Evolutionary conservation across 83 land plant species (phyloP).

Genomic region (Picea abies): DNA sequence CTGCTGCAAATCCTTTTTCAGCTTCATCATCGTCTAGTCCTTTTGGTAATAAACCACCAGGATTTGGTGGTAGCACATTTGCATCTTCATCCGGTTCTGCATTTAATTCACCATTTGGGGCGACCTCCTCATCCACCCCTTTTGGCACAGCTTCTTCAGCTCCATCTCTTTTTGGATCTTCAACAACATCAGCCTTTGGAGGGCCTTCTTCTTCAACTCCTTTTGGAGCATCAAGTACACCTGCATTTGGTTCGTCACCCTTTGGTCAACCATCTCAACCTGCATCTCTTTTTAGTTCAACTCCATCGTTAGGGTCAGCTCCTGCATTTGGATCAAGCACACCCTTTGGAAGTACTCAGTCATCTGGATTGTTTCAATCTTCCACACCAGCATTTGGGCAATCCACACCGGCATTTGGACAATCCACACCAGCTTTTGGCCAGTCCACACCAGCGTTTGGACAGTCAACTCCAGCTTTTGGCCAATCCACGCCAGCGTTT

Average conservation of each 20-base stretch:
- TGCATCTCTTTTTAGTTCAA: constrained; percentile 26
- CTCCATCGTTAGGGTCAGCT: constrained; percentile 34
- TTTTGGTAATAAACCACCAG: constrained; percentile 47
- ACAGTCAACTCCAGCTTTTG: constrained; percentile 30
- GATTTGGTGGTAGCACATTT: constrained; percentile 41
- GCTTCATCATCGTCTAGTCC: constrained; percentile 31
- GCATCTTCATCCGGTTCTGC: constrained; percentile 39
- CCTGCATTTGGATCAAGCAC: constrained; percentile 48
- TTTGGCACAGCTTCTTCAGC: constrained; percentile 47
- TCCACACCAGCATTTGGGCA: constrained; percentile 47
- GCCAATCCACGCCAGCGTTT: constrained; percentile 32
- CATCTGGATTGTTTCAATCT: constrained; percentile 54
- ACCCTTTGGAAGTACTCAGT: constrained; percentile 47
- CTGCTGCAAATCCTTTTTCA: constrained; percentile 53
- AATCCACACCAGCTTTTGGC: constrained; percentile 39
- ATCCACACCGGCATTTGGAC: constrained; percentile 73
- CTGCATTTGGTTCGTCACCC: constrained; percentile 61
- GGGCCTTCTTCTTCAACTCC: constrained; percentile 33
- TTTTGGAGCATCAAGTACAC: constrained; percentile 40
- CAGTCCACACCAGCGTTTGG: constrained; percentile 34
- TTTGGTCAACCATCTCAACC: constrained; percentile 34
- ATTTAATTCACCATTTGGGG: constrained; percentile 41
- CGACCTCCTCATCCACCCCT: constrained; percentile 39
- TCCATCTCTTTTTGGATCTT: constrained; percentile 25
- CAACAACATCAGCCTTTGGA: constrained; percentile 42